Base-by-base conservation (phyloP, 2,329 filamentous ascomycete species). In the Helicocarpus griseus region DNA sequence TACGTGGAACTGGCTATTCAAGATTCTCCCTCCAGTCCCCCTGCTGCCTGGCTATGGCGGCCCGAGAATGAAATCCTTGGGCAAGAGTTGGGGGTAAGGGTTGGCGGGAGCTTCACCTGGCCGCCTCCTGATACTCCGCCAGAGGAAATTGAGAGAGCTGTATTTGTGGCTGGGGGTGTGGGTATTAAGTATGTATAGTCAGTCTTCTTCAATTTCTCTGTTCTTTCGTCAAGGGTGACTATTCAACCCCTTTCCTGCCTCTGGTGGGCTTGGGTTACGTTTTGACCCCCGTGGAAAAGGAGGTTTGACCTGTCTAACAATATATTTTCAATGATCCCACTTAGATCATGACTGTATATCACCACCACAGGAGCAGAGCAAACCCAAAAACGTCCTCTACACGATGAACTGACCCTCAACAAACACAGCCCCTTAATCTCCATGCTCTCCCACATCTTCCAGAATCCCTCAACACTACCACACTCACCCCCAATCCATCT, bases 1-100 rank as follows among this genome's bases (percentile, higher is more conserved):
- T 87, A 84, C 65, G 69, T 94, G 44, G 89, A 95, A 65, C 78
- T 95, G 5, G 89, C 89, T 0, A 77, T 95, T 21, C 87, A 93
- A 61, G 72, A 77, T 28, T 85, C 86, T 1, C 80, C 83, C 0
- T 69, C 72, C 1, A 94, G 89, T 59, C 83, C 85, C 0, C 76
- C 86, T 0, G 87, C 87, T 0, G 80, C 80, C 47, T 95, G 85
- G 82, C 76, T 95, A 4, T 94, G 86, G 85, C 76, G 72, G 43
- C 69, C 77, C 0, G 56, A 61, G 2, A 61, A 71, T 1, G 68
- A 79, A 9, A 82, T 93, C 48, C 56, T 86, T 2, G 77, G 78
- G 1, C 69, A 73, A 9, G 69, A 76, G 47, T 68, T 95, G 13
- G 70, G 69, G 1, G 81, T 95, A 28, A 79, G 88, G 28, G 80